Percentiles rank a stretch among this genome's conserved stretches.
Evolutionary conservation across 306 rosid species (phyloP).

Genomic region (Phaseolus lunatus): DNA sequence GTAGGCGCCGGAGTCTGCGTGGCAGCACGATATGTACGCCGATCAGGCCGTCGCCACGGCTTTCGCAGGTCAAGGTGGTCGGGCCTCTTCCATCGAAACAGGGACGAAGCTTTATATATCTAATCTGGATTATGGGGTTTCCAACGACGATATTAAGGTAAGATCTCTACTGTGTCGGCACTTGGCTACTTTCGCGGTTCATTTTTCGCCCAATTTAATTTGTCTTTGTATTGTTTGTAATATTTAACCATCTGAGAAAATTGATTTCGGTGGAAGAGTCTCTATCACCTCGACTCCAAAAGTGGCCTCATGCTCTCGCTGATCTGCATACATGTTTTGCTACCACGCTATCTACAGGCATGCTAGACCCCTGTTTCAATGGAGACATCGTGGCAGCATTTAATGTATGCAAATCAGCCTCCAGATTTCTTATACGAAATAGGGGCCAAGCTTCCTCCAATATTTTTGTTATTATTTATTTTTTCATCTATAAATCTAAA

Average conservation of each 20-base stretch:
- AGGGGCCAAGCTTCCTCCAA: not conserved
- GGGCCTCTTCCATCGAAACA: constrained; percentile 89
- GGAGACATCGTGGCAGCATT: not conserved
- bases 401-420: not conserved
- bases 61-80: constrained; percentile 50
- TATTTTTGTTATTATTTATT: not conserved
- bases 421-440: too few species aligned
- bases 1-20: constrained; percentile 90
- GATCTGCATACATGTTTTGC: not conserved
- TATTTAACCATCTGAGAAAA: not conserved
- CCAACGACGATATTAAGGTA: constrained; percentile 95
- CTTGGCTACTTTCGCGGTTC: not conserved
- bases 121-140: constrained; percentile 90
- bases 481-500: not conserved
- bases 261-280: not conserved
- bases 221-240: not conserved
- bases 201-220: not conserved
- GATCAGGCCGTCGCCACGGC: constrained; percentile 56
- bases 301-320: not conserved
- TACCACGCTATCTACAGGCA: not conserved
- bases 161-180: not conserved
- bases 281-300: not conserved
- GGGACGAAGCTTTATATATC: constrained; percentile 93
- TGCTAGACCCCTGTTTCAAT: not conserved
- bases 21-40: constrained; percentile 87